Evolutionary conservation across 768 basidiomycete genomes (phyloP), one percentile per base, ranked within the genome.

Genomic region (Gautieria morchelliformis): DNA sequence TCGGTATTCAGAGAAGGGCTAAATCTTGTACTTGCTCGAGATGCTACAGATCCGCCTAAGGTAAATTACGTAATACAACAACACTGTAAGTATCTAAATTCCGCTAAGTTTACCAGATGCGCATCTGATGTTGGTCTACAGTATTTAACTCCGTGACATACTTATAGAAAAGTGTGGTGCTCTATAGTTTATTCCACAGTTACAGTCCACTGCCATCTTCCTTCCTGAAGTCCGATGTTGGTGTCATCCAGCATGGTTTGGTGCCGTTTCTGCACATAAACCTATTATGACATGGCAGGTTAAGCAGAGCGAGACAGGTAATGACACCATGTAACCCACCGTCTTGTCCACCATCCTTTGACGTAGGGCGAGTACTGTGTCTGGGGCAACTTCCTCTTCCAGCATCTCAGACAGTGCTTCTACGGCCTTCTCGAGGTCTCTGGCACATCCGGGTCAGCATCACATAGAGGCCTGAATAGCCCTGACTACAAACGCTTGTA

Each of bases 251-350:
- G 48, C 39, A 62, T n/a, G 40, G 58, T 39, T 27, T 47, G 54
- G 56, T 61, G 60, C 42, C 60, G 41, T 50, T 62, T 62, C 27
- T 57, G 53, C 2, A 62, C 61, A 53, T 62, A 62, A 14, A 62
- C 59, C 60, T 61, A 41, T n/a, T 3, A 40, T 11, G 9, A 37
- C n/a, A 60, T n/a, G 27, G 12, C 24, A 50, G 10, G 2, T 37
- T 55, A 10, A 27, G 24, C 4, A 27, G 22, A n/a, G n/a, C 19
- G 33, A 8, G 19, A 35, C 14, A 14, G 10, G n/a, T 11, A 11
- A n/a, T 32, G 27, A 15, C 20, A 19, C 19, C 14, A 27, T 17
- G 32, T 1, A 5, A 24, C 60, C 20, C 20, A 61, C 61, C 53
- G 56, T 60, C 48, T 62, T 62, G 37, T 62, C 61, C 9, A 58